Evolutionary conservation across 2,329 filamentous ascomycete genomes (phyloP), one percentile per base, ranked within the genome.

Genomic region (Botrytis aclada): DNA sequence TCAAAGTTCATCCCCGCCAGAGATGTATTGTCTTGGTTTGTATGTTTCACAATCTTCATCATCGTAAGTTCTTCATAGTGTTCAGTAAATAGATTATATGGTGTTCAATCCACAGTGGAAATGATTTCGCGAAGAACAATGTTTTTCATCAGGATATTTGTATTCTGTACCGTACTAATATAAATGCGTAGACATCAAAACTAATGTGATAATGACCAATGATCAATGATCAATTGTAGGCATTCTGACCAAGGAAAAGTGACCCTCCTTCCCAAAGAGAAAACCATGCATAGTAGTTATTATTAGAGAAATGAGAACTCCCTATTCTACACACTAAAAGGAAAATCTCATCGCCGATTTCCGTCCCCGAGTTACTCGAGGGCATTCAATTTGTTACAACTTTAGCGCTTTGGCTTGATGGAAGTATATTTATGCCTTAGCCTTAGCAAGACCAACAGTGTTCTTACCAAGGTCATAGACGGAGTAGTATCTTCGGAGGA

Each of bases 381-480:
- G 34, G 47, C 32, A 60, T 37, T 54, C 63, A 47, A 58, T 58
- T 72, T 60, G 29, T 67, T 67, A 67, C 70, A 72, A 67, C 32
- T 62, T 70, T 64, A n/a, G 25, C 70, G 29, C 39, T 41, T 51
- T 69, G 45, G 37, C 47, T 69, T 47, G 18, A 56, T 25, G n/a
- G 54, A 18, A 32, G 5, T 43, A 18, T 25, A 69, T 54, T 69
- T 72, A 54, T 25, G 41, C 69, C 72, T 75, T 96, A 78, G 95
- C 88, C 85, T 92, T 91, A 80, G 95, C 96, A 79, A 99, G 89
- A 81, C 94, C 95, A 76, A 99, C 94, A 72, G 92, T 91, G 81
- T 92, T 88, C 86, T 93, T 95, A 83, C 93, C 95, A 74, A 98
- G 88, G 84, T 99, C 94, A 82, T 99, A 99, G 81, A 99, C 92